phyloP scores from a whole-genome alignment of 2,329 filamentous ascomycete species.

The Simplicillium sp. region DNA sequence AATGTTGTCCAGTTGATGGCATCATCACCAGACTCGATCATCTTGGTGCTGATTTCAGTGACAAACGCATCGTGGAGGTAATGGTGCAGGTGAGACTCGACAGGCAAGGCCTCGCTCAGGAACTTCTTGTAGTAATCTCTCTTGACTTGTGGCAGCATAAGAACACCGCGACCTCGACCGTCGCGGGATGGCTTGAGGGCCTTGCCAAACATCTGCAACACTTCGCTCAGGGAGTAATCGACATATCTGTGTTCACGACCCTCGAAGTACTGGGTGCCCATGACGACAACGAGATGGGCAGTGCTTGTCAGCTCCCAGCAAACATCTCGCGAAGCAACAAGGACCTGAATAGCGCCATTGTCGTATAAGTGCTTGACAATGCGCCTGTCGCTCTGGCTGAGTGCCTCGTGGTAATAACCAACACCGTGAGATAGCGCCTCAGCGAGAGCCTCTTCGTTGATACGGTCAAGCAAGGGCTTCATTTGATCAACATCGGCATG shows the following conservation, averaged over 20 bases:
- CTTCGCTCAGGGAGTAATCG: slow-evolving; percentile 88
- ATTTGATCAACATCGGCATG: slow-evolving; percentile 78
- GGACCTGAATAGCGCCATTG: slow-evolving; percentile 79
- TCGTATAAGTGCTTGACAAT: slow-evolving; percentile 90
- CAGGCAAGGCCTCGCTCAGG: slow-evolving; percentile 86
- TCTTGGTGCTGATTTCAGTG: slow-evolving; percentile 92
- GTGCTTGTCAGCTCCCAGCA: slow-evolving; percentile 91
- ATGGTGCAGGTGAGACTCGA: slow-evolving; percentile 87
- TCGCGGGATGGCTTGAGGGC: slow-evolving; percentile 72
- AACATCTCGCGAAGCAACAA: slow-evolving; percentile 70
- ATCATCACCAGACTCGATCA: slow-evolving; percentile 90
- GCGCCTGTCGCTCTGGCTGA: slow-evolving; percentile 79
- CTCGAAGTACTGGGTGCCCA: slow-evolving; percentile 97
- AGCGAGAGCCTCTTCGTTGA: slow-evolving; percentile 79
- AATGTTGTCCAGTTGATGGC: slow-evolving; percentile 98
- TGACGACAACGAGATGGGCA: slow-evolving; percentile 86
- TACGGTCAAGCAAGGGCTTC: slow-evolving; percentile 66
- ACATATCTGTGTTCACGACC: slow-evolving; percentile 94
- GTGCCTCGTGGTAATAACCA: slow-evolving; percentile 92
- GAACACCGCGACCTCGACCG: slow-evolving; percentile 76
- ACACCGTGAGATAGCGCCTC: slow-evolving; percentile 90
- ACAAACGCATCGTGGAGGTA: slow-evolving; percentile 95
- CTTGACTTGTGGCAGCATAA: slow-evolving; percentile 93
- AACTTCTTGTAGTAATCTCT: slow-evolving; percentile 99
- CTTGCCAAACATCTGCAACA: slow-evolving; percentile 97